Evolutionary conservation across 352 stramenopile species (phyloP), one percentile per base, ranked within the genome.

Genomic region (Globisporangium sylvaticum): DNA sequence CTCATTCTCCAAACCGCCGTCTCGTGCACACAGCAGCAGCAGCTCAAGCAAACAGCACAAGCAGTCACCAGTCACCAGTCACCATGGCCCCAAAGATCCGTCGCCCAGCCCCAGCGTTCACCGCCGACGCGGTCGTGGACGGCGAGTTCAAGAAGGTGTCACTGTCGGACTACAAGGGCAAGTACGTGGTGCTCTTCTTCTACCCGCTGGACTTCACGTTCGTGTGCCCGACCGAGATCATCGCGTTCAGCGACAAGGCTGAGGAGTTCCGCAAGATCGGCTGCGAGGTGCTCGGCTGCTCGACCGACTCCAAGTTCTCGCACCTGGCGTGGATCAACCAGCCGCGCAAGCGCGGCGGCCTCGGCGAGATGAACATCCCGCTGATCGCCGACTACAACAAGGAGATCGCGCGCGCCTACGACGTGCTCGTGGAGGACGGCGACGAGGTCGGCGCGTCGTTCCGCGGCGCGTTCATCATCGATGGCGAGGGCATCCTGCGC

Each of bases 151-250:
- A 89, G 76, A 82, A 76, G 34, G 62, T 97, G 39, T 91, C 75
- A 64, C 75, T 97, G 12, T 77, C 74, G 29, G 87, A 97, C 66
- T 97, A 94, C 80, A 84, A 84, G 56, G 89, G 89, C 63, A 88
- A 97, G 69, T 97, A 92, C 68, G 80, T 97, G 24, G 90, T 97
- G 61, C 84, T 97, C 24, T 96, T 97, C 85, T 97, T 96, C 73
- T 97, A 96, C 75, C 90, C 91, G 58, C 76, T 94, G 65, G 90
- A 96, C 76, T 96, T 95, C 73, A 97, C 90, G 31, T 97, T 97
- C 66, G 91, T 97, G 66, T 95, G 87, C 71, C 89, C 88, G 44
- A 97, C 91, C 27, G 91, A 97, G 76, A 97, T 97, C 75, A 91
- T 83, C 66, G 86, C 87, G 37, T 97, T 96, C 71, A 88, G 73